A percentile compares a stretch with the other conserved stretches of the same genome.
Evolutionary conservation across 352 stramenopile genomes (phyloP).

Genomic region (Phytophthora melonis): DNA sequence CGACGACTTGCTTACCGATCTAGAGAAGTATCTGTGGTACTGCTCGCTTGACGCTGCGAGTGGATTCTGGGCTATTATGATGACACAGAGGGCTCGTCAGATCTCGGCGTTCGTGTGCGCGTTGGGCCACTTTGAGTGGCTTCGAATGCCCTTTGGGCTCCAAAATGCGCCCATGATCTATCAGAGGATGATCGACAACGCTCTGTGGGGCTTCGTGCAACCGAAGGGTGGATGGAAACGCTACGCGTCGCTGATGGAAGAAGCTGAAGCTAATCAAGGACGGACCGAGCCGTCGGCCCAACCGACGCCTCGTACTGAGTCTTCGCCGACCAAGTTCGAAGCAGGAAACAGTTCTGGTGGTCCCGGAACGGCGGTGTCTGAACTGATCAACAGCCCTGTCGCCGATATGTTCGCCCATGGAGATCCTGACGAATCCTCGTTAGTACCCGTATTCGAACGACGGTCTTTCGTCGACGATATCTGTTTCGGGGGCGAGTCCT

Average conservation of each 20-base stretch:
- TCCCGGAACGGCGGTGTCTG: background rate
- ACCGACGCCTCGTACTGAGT: too few species aligned
- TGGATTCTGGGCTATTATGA: background rate
- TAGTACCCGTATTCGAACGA: background rate
- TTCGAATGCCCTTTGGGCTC: background rate
- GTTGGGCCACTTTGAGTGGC: background rate
- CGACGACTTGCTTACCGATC: background rate
- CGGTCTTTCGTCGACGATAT: background rate
- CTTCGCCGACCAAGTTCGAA: too few species aligned
- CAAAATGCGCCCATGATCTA: background rate
- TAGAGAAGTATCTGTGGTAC: background rate
- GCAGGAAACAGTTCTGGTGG: too few species aligned
- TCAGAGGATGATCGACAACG: background rate
- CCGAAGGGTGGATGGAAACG: too few species aligned
- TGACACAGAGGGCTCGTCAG: background rate
- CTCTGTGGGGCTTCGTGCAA: too few species aligned
- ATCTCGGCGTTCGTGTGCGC: background rate
- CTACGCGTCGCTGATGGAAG: too few species aligned
- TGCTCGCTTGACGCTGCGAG: background rate
- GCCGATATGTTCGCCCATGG: background rate
- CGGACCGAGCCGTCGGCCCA: too few species aligned
- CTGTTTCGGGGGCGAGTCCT: background rate
- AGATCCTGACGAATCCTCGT: background rate
- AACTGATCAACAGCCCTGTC: background rate
- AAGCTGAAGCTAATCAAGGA: too few species aligned